A percentile compares a stretch with the other conserved stretches of the same genome.
Evolutionary conservation across 2,329 filamentous ascomycete genomes (phyloP).

Genomic region (Cryphonectria japonica): DNA sequence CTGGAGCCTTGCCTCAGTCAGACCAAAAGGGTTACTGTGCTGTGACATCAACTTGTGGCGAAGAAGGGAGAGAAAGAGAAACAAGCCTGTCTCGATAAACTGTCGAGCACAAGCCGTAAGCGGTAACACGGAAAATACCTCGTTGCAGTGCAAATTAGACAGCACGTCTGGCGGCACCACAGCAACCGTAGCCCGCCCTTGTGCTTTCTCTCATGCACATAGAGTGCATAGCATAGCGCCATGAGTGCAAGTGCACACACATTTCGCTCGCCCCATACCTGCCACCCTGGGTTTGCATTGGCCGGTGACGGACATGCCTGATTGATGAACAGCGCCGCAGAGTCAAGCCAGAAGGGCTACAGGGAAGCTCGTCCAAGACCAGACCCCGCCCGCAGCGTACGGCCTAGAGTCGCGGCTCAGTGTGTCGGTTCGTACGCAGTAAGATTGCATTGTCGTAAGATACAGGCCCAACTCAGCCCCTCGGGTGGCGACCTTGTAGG

Average conservation of each 20-base stretch:
- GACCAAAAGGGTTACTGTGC: conserved; percentile 8
- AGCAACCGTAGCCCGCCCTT: conserved; percentile 8
- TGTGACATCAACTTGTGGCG: not conserved
- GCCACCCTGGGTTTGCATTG: conserved; percentile 6
- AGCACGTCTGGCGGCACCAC: not conserved
- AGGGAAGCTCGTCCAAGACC: conserved; percentile 17
- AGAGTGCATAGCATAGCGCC: not conserved
- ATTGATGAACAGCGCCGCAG: conserved; percentile 16
- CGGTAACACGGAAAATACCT: not conserved
- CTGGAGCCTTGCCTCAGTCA: not conserved
- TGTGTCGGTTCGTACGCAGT: conserved; percentile 17
- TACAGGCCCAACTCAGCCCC: conserved; percentile 23
- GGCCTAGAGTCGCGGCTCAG: conserved; percentile 16
- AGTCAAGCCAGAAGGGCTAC: conserved; percentile 16
- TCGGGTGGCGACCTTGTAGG: conserved; percentile 21
- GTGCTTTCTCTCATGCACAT: not conserved
- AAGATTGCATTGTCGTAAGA: conserved; percentile 27
- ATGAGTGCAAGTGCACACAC: not conserved
- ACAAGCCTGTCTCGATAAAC: not conserved
- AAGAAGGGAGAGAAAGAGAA: not conserved
- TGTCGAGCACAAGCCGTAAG: not conserved
- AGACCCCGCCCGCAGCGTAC: conserved; percentile 16
- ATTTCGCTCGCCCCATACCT: not conserved
- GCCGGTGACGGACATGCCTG: conserved; percentile 9
- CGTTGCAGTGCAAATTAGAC: not conserved